Base-by-base conservation (phyloP, 257 asterid species). In the Nicotiana otophora region DNA sequence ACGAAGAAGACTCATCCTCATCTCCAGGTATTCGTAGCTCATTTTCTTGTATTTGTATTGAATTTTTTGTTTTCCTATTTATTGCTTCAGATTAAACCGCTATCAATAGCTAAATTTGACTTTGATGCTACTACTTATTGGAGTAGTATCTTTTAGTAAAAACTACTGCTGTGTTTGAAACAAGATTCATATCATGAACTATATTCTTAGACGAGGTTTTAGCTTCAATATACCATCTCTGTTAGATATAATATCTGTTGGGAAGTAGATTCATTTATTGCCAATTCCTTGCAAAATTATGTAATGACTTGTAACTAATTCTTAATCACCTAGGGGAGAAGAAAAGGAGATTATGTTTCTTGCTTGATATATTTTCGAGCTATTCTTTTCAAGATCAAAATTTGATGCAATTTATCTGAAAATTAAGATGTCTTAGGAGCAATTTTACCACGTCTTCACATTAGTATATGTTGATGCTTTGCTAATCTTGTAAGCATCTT, bases 1-100 rank as follows among this genome's bases (percentile, higher is more conserved):
- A 82, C 3, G 77, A 86, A 17, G 57, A 72, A 16, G 65, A 82
- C 88, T 26, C 84, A 0, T n/a, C 82, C 64, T 53, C 82, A 2
- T 46, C 89, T 79, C 86, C 95, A 78, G 96, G 97, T 94, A 83
- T 70, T 48, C 58, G 4, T 74, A 80, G 65, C 16, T 58, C 67
- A 33, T 8, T 65, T 6, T 16, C 23, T 63, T 3, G 7, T 48
- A n/a, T 65, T 48, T 55, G 31, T 23, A 14, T 30, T 17, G n/a
- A 7, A 68, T 33, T 31, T 19, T 26, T 17, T 14, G 5, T 81
- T 64, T 5, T 19, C 33, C 77, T 80, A 23, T 1, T 34, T 58
- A 65, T 30, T 42, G 67, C 8, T 39, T 83, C 0, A 65, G 28
- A 14, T 12, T 55, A 26, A 20, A 63, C 28, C 28, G 42, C 39